Percentiles rank a stretch among this genome's conserved stretches.
These are phyloP conservation scores for Leptographium lundbergii DNA, from an alignment of 2,329 filamentous ascomycete genomes.

Conservation along the genomic window DNA sequence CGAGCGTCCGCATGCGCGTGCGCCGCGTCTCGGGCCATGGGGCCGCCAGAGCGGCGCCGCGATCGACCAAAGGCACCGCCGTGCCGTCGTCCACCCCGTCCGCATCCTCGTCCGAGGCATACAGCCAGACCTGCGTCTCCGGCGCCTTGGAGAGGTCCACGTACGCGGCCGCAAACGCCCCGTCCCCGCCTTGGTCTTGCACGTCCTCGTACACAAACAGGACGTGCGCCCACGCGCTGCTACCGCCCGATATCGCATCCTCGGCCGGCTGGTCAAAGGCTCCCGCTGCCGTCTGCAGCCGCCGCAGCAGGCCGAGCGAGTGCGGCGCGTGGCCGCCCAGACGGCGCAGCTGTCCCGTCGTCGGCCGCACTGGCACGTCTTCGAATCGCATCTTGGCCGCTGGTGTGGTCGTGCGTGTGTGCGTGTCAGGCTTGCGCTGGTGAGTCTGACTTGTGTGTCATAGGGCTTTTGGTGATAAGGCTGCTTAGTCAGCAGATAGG, in stretches of 20 bases:
- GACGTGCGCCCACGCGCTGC: constrained; percentile 29
- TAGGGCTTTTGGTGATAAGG: neutral
- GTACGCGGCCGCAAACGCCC: constrained; percentile 42
- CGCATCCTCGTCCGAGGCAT: constrained; percentile 35
- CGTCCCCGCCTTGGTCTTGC: neutral
- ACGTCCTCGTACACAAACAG: constrained; percentile 22
- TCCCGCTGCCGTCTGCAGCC: constrained; percentile 38
- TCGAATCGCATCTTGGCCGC: constrained; percentile 6
- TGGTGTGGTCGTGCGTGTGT: neutral
- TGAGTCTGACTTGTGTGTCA: neutral
- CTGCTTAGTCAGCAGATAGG: too few relatives aligned
- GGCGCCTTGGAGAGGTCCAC: constrained; percentile 46
- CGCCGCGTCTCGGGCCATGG: constrained; percentile 5
- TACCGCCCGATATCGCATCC: constrained; percentile 21
- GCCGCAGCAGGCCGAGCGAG: constrained; percentile 48
- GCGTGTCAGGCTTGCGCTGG: neutral
- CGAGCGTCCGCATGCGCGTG: constrained; percentile 15
- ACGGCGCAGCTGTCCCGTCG: constrained; percentile 27
- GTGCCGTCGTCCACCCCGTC: constrained; percentile 8
- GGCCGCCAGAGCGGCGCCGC: constrained; percentile 13
- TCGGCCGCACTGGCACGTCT: constrained; percentile 12
- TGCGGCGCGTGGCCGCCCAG: constrained; percentile 40
- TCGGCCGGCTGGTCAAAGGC: constrained; percentile 18
- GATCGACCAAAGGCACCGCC: constrained; percentile 8
- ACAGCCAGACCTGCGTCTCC: constrained; percentile 55